Evolutionary conservation across 495 filamentous ascomycete genomes (phyloP).

Genomic region (Trichodelitschia bisporula): DNA sequence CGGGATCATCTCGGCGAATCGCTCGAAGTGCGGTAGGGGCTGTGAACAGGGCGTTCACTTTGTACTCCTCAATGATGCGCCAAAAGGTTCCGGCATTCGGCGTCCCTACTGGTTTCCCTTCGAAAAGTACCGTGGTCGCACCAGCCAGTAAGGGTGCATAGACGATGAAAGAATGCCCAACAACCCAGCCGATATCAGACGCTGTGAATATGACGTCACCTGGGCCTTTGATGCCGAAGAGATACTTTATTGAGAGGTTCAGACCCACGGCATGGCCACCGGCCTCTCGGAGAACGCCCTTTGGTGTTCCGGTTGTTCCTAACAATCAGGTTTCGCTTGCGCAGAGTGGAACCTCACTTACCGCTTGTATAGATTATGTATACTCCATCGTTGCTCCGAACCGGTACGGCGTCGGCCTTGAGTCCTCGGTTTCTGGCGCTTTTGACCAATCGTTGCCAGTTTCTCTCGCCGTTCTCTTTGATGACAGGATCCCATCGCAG

Average conservation of each 20-base stretch:
- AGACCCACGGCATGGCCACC: constrained; percentile 78
- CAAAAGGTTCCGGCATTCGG: constrained; percentile 73
- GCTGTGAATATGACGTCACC: constrained; percentile 70
- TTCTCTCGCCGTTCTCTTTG: constrained; percentile 38
- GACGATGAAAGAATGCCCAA: constrained; percentile 30
- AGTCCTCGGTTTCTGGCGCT: constrained; percentile 38
- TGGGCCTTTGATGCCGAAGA: constrained; percentile 58
- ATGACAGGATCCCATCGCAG: constrained; percentile 42
- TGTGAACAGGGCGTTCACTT: constrained; percentile 62
- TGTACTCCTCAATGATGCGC: constrained; percentile 64
- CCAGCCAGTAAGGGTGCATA: constrained; percentile 68
- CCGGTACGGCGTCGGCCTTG: constrained; percentile 45
- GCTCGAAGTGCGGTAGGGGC: constrained; percentile 73
- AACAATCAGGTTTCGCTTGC: background rate
- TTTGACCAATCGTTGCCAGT: constrained; percentile 54
- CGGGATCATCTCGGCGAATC: constrained; percentile 63
- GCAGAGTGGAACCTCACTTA: constrained; percentile 8
- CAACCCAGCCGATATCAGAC: constrained; percentile 20
- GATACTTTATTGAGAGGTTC: constrained; percentile 46
- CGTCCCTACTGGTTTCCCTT: constrained; percentile 81
- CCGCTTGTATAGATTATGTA: constrained; percentile 82
- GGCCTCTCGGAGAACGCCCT: constrained; percentile 65
- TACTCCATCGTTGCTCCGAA: constrained; percentile 47
- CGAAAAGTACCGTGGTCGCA: constrained; percentile 68
- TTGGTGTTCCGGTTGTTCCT: constrained; percentile 68